Conservation (phyloP, 2,329 filamentous ascomycete species). For the Nakataea oryzae region DNA sequence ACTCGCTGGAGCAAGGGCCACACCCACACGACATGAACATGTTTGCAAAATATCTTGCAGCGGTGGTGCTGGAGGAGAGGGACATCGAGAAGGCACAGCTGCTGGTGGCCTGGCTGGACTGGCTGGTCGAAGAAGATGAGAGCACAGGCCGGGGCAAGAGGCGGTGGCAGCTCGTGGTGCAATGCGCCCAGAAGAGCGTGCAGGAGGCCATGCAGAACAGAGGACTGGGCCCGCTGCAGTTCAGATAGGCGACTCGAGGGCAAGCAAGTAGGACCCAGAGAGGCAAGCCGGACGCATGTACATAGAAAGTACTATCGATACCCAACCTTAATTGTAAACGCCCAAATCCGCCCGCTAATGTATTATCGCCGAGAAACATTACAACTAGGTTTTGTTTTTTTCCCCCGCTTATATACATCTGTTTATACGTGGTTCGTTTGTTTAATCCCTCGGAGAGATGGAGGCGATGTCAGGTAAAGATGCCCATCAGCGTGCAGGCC, state of each 20-base stretch:
- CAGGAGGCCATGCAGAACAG: slow-evolving; percentile 44
- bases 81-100: slow-evolving; percentile 86
- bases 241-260: slow-evolving; percentile 20
- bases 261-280: too few relatives aligned
- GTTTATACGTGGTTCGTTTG: background rate
- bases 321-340: background rate
- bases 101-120: slow-evolving; percentile 63
- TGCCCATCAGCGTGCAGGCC: background rate
- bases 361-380: background rate
- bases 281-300: background rate
- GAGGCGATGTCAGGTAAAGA: background rate
- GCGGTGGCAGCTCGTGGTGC: slow-evolving; percentile 35
- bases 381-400: background rate
- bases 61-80: slow-evolving; percentile 64
- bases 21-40: slow-evolving; percentile 69
- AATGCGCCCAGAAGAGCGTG: slow-evolving; percentile 35
- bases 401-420: background rate
- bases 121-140: slow-evolving; percentile 39
- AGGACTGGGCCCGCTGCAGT: slow-evolving; percentile 44
- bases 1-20: slow-evolving; percentile 65
- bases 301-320: too few relatives aligned
- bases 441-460: background rate
- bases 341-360: background rate
- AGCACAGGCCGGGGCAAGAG: slow-evolving; percentile 22
- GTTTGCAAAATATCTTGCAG: slow-evolving; percentile 58